Evolutionary conservation across 2,329 filamentous ascomycete genomes (phyloP).

Genomic region (Coniochaeta pulveracea): DNA sequence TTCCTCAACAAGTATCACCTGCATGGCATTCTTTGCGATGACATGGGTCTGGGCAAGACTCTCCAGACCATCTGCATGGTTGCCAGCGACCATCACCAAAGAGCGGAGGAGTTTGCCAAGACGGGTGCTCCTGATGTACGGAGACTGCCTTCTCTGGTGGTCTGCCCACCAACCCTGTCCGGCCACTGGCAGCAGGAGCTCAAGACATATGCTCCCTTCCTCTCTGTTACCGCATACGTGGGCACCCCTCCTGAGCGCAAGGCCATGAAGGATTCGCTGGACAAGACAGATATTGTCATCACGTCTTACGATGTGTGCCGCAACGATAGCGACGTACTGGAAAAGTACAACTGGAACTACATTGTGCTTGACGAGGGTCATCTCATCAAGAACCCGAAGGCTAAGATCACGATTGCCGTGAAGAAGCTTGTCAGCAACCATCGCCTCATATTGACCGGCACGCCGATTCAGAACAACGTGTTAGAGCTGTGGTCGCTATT

Average conservation of each 20-base stretch:
- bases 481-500: conserved; percentile 96
- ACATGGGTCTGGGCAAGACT: conserved; percentile 98
- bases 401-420: conserved; percentile 88
- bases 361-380: conserved; percentile 95
- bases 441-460: conserved; percentile 89
- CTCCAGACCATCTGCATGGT: conserved; percentile 96
- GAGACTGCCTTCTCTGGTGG: conserved; percentile 79
- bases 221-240: conserved; percentile 82
- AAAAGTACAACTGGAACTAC: conserved; percentile 88
- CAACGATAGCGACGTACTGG: conserved; percentile 82
- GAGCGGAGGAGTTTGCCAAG: conserved; percentile 80
- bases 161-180: conserved; percentile 90
- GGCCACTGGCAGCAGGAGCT: conserved; percentile 99
- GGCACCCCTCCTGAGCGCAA: conserved; percentile 75
- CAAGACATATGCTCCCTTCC: conserved; percentile 87
- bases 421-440: conserved; percentile 88
- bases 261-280: conserved; percentile 56
- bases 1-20: conserved; percentile 98
- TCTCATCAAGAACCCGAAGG: conserved; percentile 96
- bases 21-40: conserved; percentile 95
- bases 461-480: conserved; percentile 96
- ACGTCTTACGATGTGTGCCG: conserved; percentile 97
- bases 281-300: conserved; percentile 80
- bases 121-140: conserved; percentile 69
- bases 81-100: conserved; percentile 89